Percentiles rank a stretch among this genome's conserved stretches.
phyloP scores from a whole-genome alignment of 2,329 filamentous ascomycete genomes.

The Hirsutella minnesotensis region DNA sequence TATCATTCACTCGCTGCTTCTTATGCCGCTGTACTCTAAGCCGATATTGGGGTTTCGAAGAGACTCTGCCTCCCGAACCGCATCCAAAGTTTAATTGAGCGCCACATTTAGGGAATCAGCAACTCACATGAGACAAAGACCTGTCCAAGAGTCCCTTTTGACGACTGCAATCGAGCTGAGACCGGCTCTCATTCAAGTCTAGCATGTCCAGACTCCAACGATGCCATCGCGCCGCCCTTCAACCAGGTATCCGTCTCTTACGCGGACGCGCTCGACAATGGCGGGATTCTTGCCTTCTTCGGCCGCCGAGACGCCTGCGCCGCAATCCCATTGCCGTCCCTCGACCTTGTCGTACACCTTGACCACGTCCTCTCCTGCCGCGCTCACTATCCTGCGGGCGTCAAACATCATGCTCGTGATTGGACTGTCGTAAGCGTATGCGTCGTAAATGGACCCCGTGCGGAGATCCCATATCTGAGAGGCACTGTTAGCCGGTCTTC shows the following conservation, averaged over 20 bases:
- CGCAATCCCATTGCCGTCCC: conserved; percentile 92
- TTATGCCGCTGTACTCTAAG: too few species aligned
- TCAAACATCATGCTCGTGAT: conserved; percentile 98
- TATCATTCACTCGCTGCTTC: too few species aligned
- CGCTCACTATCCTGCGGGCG: conserved; percentile 73
- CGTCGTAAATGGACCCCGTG: conserved; percentile 89
- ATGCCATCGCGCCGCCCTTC: conserved; percentile 82
- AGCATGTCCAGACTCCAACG: conserved; percentile 83
- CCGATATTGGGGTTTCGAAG: too few species aligned
- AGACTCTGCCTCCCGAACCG: too few species aligned
- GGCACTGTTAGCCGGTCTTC: background rate
- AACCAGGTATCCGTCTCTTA: conserved; percentile 88
- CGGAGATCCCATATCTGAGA: conserved; percentile 93
- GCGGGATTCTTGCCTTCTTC: conserved; percentile 53
- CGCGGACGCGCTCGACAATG: conserved; percentile 72
- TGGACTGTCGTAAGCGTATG: conserved; percentile 86
- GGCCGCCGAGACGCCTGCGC: conserved; percentile 62
- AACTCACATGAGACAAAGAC: too few species aligned
- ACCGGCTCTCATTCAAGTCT: conserved; percentile 1
- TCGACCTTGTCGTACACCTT: conserved; percentile 99
- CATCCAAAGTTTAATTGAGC: too few species aligned
- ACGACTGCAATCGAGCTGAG: background rate
- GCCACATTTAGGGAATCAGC: too few species aligned
- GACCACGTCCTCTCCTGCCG: conserved; percentile 83
- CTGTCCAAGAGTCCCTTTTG: too few species aligned